A percentile compares a stretch with the other conserved stretches of the same genome.
Evolutionary conservation across 2,329 filamentous ascomycete genomes (phyloP).

Genomic region (Arthrinium phaeospermum): DNA sequence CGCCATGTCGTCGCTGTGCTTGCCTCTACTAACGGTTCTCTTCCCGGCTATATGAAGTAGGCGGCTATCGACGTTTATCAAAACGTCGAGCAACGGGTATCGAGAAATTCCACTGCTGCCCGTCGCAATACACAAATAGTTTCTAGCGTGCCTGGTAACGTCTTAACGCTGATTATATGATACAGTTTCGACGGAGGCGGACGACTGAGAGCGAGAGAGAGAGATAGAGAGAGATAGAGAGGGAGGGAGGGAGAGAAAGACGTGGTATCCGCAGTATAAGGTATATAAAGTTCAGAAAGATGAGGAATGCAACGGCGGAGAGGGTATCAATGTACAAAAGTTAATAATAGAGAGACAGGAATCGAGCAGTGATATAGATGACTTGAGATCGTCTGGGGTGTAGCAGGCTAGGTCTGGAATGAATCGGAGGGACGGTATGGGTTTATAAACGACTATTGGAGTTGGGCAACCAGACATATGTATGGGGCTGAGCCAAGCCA

Average conservation of each 20-base stretch:
- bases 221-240: too few species aligned
- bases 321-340: constrained; percentile 17
- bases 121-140: background rate
- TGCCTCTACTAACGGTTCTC: background rate
- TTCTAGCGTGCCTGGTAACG: background rate
- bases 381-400: constrained; percentile 17
- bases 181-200: constrained; percentile 1
- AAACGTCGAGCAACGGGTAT: background rate
- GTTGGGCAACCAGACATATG: constrained; percentile 10
- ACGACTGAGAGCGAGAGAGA: background rate
- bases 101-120: background rate
- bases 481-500: constrained; percentile 18
- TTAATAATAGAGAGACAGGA: constrained; percentile 12
- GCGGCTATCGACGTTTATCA: background rate
- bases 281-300: constrained; percentile 17
- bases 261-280: constrained; percentile 12
- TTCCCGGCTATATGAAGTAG: background rate
- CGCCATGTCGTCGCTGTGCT: background rate
- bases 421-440: constrained; percentile 15
- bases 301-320: background rate
- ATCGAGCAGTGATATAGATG: constrained; percentile 8
- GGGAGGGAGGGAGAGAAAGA: background rate
- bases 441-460: constrained; percentile 20
- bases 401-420: constrained; percentile 18
- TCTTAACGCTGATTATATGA: background rate